phyloP scores from a whole-genome alignment of 495 filamentous ascomycete genomes.

The Hypomontagnella monticulosa region DNA sequence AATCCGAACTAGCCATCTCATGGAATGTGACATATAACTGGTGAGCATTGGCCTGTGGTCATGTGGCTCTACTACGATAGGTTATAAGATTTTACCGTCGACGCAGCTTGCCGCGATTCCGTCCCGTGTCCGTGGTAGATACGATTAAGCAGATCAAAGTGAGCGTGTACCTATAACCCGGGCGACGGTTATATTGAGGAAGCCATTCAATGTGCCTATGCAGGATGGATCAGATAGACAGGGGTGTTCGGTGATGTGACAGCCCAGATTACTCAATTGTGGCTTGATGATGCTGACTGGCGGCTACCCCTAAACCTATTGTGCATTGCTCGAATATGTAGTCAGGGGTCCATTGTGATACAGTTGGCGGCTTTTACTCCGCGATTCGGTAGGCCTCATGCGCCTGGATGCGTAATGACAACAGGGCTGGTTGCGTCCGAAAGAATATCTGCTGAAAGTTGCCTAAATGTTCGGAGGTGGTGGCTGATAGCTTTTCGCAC shows the following conservation, averaged over 20 bases:
- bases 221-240: no score
- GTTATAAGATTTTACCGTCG: neutral
- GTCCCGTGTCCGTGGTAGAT: constrained; percentile 2
- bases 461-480: neutral
- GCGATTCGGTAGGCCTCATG: neutral
- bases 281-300: constrained; percentile 10
- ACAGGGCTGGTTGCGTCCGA: constrained; percentile 3
- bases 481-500: no score
- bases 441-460: constrained; percentile 2
- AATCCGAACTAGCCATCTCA: constrained; percentile 8
- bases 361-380: no score
- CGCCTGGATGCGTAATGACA: neutral
- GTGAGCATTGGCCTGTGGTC: no score
- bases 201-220: no score
- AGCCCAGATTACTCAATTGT: neutral
- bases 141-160: neutral
- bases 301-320: neutral
- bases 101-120: constrained; percentile 19
- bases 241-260: no score
- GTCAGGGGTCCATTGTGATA: no score
- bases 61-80: no score
- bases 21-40: neutral
- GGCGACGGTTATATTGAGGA: no score
- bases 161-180: no score
- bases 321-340: no score